Base-by-base conservation (phyloP, 2,329 filamentous ascomycete genomes). In the Cladosporium sp. region DNA sequence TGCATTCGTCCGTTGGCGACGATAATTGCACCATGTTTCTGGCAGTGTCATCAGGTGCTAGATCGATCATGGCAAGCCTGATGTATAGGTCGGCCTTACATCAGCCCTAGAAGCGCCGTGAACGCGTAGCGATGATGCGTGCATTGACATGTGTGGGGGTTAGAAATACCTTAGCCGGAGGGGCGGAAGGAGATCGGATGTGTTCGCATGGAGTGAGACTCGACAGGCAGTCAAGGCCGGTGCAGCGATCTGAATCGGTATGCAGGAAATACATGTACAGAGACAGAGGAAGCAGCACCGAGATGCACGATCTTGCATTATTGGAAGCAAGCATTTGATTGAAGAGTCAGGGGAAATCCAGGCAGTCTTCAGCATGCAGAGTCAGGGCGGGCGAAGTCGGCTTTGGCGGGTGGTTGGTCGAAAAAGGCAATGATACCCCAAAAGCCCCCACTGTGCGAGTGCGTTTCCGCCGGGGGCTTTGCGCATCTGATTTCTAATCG, bases 121-220 rank as follows among this genome's bases (percentile, higher is more conserved):
- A 24, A 24, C 37, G 36, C 35, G 35, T 44, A 28, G 35, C 36
- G 34, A 52, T 52, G 49, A 52, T 52, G 49, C 35, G 35, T 25
- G 35, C 49, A 39, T 39, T 20, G 45, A 35, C 42, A 9, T 8
- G 8, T 48, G 45, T 48, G 45, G 45, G 45, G 45, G 45, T 34
- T 48, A n/a, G 15, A 28, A 34, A 32, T 32, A 32, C 9, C 28
- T 32, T 32, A 32, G 28, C 28, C 28, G 28, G 28, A 32, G 28
- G 28, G 12, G 12, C 28, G 28, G 28, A n/a, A n/a, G 8, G 28
- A 32, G 9, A 10, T 32, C 28, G 28, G 28, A 32, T 32, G 28
- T 32, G 28, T 4, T 9, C 4, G 25, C 25, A 28, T 10, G 4
- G 28, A 5, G 28, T 5, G 8, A 32, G 28, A 32, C 12, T 45